Evolutionary conservation across 2,329 filamentous ascomycete genomes (phyloP), one percentile per base, ranked within the genome.

Genomic region (Sodiomyces alkalinus): DNA sequence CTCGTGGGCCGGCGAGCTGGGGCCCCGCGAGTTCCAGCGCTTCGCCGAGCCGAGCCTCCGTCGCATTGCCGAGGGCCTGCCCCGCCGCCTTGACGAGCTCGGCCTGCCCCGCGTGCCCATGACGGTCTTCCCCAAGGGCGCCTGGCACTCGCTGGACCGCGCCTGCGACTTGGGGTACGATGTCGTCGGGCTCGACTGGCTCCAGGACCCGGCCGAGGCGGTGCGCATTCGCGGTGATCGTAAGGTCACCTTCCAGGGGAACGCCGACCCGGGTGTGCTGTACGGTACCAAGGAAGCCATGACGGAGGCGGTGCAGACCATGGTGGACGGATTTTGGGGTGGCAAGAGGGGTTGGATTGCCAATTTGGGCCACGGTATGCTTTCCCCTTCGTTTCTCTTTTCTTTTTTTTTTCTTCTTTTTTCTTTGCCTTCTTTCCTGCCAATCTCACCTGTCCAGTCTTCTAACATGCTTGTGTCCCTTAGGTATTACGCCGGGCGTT

Each of bases 41-140:
- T 92, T 96, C 51, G 77, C 82, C 3, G 69, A 90, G 40, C 90
- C 90, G 1, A 93, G 87, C 48, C 65, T 98, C 29, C 68, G 69
- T 23, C 74, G 86, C 48, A 96, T 98, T 41, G 74, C 85, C 8
- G 63, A 78, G 40, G 69, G 86, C 40, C 66, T 98, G 4, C 87
- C 87, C 2, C 64, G 61, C 41, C 74, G 73, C 35, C 58, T 96
- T 32, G 60, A 68, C 41, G 78, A 81, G 48, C 64, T 92, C 47
- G 74, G 75, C 0, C 56, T 87, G 29, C 80, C 86, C 33, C 64
- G 61, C 8, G 87, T 98, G 3, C 90, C 90, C 3, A 94, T 96
- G 86, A 92, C 86, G 5, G 85, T 96, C 15, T 98, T 98, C 52
- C 85, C 90, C 19, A 98, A 98, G 61, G 90, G 90, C 8, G 87